Conservation (phyloP, 1,284 basidiomycete species). For the Violaceomyces palustris region DNA sequence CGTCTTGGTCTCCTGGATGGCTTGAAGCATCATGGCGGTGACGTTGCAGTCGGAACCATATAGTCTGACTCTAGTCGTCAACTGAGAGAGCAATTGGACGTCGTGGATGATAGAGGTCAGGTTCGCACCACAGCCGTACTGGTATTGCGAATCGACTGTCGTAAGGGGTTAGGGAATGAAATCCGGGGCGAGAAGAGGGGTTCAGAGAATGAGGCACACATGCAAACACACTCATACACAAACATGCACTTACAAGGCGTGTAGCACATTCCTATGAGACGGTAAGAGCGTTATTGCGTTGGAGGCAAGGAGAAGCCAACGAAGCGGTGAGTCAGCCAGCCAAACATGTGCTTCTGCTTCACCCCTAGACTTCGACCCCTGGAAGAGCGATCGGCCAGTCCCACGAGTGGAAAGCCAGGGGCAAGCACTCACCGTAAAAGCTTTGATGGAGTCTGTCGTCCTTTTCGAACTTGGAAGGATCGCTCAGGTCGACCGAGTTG, state of each 20-base stretch:
- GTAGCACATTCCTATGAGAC: conserved; percentile 29
- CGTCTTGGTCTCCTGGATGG: conserved; percentile 23
- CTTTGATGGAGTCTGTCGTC: conserved; percentile 15
- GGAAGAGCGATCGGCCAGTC: too few relatives aligned
- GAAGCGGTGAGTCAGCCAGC: too few relatives aligned
- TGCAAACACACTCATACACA: too few relatives aligned
- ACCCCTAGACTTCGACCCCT: too few relatives aligned
- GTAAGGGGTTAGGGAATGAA: too few relatives aligned
- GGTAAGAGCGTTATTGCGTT: too few relatives aligned
- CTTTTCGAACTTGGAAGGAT: conserved; percentile 21
- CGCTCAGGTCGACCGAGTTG: conserved; percentile 8
- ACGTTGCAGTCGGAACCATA: conserved; percentile 30
- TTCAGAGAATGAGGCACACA: too few relatives aligned
- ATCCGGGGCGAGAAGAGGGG: too few relatives aligned
- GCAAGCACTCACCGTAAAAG: too few relatives aligned
- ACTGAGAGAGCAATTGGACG: conserved; percentile 15
- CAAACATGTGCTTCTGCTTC: too few relatives aligned
- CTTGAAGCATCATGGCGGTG: conserved; percentile 19
- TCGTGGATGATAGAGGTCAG: conserved; percentile 16
- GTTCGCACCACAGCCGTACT: conserved; percentile 15
- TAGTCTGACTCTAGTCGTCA: conserved; percentile 15
- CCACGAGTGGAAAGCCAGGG: too few relatives aligned
- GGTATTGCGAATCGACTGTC: conserved; percentile 18
- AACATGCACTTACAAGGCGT: conserved; percentile 23
- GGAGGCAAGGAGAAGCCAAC: too few relatives aligned